Evolutionary conservation across 1,284 basidiomycete genomes (phyloP).

Genomic region (Ceratobasidium sp.): DNA sequence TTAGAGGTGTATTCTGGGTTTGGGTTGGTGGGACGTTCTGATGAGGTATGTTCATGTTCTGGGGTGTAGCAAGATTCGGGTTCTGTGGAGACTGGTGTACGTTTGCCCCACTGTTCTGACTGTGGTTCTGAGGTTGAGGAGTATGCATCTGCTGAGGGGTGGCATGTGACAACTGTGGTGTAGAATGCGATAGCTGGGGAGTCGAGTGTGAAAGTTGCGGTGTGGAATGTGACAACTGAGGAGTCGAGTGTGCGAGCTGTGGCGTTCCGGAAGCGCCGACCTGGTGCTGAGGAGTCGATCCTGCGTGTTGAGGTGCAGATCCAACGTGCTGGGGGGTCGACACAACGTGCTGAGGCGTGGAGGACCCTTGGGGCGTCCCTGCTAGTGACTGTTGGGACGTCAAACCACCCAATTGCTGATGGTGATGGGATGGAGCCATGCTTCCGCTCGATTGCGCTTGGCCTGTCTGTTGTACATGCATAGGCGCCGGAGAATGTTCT

Average conservation of each 20-base stretch:
- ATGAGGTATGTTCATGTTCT: not conserved
- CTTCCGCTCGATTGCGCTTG: no score
- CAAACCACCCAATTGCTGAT: not conserved
- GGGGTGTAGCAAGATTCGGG: not conserved
- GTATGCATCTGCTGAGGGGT: not conserved
- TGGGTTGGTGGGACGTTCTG: no score
- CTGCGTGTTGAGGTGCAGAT: constrained; percentile 18
- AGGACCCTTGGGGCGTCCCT: constrained; percentile 8
- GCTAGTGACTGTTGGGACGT: not conserved
- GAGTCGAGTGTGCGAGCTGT: constrained; percentile 4
- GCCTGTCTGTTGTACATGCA: no score
- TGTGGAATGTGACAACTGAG: constrained; percentile 13
- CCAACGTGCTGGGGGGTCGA: not conserved
- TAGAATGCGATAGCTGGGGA: not conserved
- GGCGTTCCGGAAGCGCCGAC: constrained; percentile 13
- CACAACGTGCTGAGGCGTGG: not conserved
- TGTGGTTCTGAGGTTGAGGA: not conserved
- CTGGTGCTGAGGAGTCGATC: constrained; percentile 16
- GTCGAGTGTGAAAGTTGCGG: not conserved
- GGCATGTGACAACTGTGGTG: not conserved
- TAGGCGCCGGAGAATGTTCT: no score
- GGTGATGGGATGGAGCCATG: not conserved
- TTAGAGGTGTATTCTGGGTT: not conserved
- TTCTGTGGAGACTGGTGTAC: constrained; percentile 7
- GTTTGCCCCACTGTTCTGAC: not conserved